Evolutionary conservation across 192 early-diverging fungal species (phyloP), one percentile per base, ranked within the genome.

Genomic region (Coemansia sp.): DNA sequence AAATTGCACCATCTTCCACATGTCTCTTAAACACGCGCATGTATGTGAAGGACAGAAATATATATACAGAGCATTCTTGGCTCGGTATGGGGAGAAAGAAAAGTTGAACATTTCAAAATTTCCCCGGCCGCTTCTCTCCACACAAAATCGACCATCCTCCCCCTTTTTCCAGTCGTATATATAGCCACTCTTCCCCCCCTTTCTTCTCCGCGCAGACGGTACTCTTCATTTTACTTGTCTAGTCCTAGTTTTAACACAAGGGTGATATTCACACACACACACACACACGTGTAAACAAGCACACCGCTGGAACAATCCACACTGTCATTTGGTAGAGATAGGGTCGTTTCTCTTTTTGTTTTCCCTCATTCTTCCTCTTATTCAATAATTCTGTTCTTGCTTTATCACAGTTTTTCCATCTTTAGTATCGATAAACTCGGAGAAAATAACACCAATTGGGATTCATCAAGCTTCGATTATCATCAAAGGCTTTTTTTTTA

Each of bases 101-200:
- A 45, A 40, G 5, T 40, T 40, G 38, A 10, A 40, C 38, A 40
- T 40, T 40, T 40, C 11, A 11, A 40, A 40, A 48, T 48, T 40
- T 10, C 38, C 38, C 38, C 38, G 38, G 38, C 5, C 38, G 11
- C 7, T 40, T 40, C 38, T 29, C 19, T 25, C 23, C 49, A 7
- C 49, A 29, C 38, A 40, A 8, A 40, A 40, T 13, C 38, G 9
- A 40, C 38, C 38, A 11, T 40, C 25, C 10, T n/a, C 49, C 13
- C 10, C 10, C 4, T 52, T 52, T 22, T 52, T 52, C 49, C 9
- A 8, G 20, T 29, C 38, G 36, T 67, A 46, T 61, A 58, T 73
- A 41, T 58, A 46, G 43, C 19, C 41, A 10, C 9, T 48, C 3
- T 25, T 13, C 43, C 40, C 23, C 35, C 33, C 46, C 46, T 50